These are phyloP conservation scores for Aspergillus alliaceus DNA, from an alignment of 2,329 filamentous ascomycete genomes.

Conservation along the genomic window DNA sequence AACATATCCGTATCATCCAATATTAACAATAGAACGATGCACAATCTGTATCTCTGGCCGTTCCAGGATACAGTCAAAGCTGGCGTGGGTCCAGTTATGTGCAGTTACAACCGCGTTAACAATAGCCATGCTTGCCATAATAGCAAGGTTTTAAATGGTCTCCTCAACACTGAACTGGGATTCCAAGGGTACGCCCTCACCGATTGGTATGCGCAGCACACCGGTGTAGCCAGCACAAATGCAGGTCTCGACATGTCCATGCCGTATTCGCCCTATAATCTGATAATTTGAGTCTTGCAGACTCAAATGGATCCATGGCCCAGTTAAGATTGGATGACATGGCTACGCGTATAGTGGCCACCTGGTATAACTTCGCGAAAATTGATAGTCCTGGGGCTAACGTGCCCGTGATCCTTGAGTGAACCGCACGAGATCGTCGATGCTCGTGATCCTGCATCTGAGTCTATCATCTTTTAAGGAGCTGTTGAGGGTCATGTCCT, in stretches of 20 bases:
- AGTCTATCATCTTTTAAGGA: not conserved
- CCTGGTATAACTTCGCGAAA: not conserved
- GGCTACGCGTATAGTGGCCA: not conserved
- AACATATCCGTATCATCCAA: constrained; percentile 58
- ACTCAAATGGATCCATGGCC: too few species aligned
- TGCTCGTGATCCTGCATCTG: not conserved
- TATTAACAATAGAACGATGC: constrained; percentile 64
- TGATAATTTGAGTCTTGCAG: not conserved
- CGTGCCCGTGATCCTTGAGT: too few species aligned
- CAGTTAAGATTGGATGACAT: not conserved
- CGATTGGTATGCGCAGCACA: constrained; percentile 76
- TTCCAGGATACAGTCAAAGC: constrained; percentile 63
- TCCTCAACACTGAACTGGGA: constrained; percentile 76
- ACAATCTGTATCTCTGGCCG: constrained; percentile 66
- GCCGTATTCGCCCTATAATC: constrained; percentile 3
- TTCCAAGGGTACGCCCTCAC: constrained; percentile 80
- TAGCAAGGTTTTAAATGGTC: constrained; percentile 52
- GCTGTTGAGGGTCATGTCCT: not conserved
- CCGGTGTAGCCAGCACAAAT: constrained; percentile 63
- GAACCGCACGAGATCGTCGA: too few species aligned
- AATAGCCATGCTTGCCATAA: constrained; percentile 30
- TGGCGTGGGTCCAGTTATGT: constrained; percentile 63
- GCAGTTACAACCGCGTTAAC: constrained; percentile 57
- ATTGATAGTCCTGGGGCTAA: not conserved
- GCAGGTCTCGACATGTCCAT: constrained; percentile 67